phyloP scores from a whole-genome alignment of 768 basidiomycete species.

The Collybia sordida region DNA sequence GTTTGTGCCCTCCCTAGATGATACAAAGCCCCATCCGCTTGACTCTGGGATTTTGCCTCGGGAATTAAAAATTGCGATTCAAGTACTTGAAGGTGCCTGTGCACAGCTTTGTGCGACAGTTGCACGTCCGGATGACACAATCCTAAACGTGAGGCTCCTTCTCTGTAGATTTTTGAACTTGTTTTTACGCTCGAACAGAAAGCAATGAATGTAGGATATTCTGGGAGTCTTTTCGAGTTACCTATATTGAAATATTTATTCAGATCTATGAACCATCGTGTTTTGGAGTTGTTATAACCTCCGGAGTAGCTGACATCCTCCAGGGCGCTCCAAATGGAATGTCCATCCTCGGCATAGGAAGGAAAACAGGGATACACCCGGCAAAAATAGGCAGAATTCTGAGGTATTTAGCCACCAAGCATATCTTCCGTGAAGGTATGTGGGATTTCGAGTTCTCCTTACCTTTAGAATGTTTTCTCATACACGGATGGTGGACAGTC shows the following conservation, averaged over 20 bases:
- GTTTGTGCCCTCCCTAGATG: slow-evolving; percentile 32
- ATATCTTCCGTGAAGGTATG: slow-evolving; percentile 33
- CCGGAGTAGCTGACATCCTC: slow-evolving; percentile 36
- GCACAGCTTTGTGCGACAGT: slow-evolving; percentile 29
- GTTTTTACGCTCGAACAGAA: neutral
- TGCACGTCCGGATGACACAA: slow-evolving; percentile 27
- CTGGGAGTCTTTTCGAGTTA: neutral
- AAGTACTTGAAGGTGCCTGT: slow-evolving; percentile 33
- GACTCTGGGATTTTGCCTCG: slow-evolving; percentile 23
- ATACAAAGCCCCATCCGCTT: slow-evolving; percentile 30
- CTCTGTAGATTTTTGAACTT: neutral
- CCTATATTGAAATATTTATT: neutral
- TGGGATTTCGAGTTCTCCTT: slow-evolving; percentile 6
- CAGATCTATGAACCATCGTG: slow-evolving; percentile 32
- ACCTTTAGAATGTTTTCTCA: slow-evolving; percentile 12
- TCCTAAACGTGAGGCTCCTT: slow-evolving; percentile 27
- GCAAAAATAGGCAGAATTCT: slow-evolving; percentile 37
- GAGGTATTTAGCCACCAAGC: slow-evolving; percentile 34
- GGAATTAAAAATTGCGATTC: slow-evolving; percentile 26
- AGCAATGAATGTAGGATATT: neutral
- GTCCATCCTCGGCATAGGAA: slow-evolving; percentile 28
- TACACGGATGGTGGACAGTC: slow-evolving; percentile 26
- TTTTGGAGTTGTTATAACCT: slow-evolving; percentile 30
- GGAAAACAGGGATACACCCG: slow-evolving; percentile 26
- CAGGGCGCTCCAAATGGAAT: slow-evolving; percentile 30